Conservation (phyloP, 495 filamentous ascomycete genomes). For the Lophium mytilinum region DNA sequence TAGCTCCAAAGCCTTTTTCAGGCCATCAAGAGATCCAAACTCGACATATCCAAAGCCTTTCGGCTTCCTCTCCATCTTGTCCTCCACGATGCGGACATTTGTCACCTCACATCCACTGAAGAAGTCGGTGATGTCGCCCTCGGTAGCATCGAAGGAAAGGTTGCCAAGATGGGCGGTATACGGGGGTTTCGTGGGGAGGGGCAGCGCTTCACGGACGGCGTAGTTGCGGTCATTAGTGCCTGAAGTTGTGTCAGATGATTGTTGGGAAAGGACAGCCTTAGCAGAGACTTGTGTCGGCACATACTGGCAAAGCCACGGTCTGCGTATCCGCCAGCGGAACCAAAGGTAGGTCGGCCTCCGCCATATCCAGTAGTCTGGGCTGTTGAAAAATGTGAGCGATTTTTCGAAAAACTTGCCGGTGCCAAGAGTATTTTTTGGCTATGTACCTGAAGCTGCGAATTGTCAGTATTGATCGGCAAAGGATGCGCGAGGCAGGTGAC, state of each 20-base stretch:
- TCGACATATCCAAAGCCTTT: constrained; percentile 99
- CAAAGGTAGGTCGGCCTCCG: constrained; percentile 40
- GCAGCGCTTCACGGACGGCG: constrained; percentile 63
- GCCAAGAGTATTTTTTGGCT: neutral
- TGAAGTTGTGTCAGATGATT: too few species aligned
- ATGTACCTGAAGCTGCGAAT: constrained; percentile 24
- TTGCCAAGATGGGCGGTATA: constrained; percentile 96
- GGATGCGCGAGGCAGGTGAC: constrained; percentile 28
- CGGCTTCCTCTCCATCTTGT: constrained; percentile 80
- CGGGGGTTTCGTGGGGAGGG: constrained; percentile 82
- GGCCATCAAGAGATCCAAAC: constrained; percentile 76
- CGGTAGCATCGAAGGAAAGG: constrained; percentile 84
- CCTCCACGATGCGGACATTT: constrained; percentile 91
- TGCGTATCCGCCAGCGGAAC: constrained; percentile 39
- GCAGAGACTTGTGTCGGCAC: neutral
- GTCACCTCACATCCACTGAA: constrained; percentile 76
- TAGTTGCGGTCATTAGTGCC: constrained; percentile 13
- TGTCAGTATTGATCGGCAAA: constrained; percentile 12
- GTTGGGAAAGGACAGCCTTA: neutral
- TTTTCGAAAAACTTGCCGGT: too few species aligned
- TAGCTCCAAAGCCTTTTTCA: constrained; percentile 83
- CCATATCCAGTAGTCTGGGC: constrained; percentile 31
- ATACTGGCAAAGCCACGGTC: constrained; percentile 34
- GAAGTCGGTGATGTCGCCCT: constrained; percentile 71
- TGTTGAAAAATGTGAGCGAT: too few species aligned